Base-by-base conservation (phyloP, 2,329 filamentous ascomycete species). In the Colletotrichum coccodes region DNA sequence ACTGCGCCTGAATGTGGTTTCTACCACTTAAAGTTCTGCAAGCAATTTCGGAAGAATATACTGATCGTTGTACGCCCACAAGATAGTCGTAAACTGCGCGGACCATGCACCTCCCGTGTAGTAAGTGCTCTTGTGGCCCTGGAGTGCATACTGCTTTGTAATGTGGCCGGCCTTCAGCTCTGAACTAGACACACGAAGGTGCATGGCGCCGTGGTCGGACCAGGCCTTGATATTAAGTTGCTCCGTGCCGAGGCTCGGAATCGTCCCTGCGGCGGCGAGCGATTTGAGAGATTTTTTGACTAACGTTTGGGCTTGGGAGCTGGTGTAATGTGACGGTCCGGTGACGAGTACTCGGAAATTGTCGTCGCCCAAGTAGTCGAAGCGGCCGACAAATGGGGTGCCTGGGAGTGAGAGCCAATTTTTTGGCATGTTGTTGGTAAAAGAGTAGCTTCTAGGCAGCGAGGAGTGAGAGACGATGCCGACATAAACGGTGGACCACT, bases 41-140 rank as follows among this genome's bases (percentile, higher is more conserved):
- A 78, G 6, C 38, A 79, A 63, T 68, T 73, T 75, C 1, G 76
- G 75, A 18, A 79, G 38, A 9, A 79, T 44, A 1, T 46, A 69
- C 18, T 73, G 58, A 58, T 79, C 75, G 57, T 77, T 79, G 65
- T 74, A 79, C 26, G 74, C 73, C 79, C 79, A 81, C 14, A 80
- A 44, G 6, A 76, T 72, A 1, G 77, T 73, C 44, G 76, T 73
- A 57, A 79, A 79, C 58, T 80, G 76, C 21, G 72, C 72, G 6
- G 74, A 64, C 64, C 75, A 80, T 1, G 77, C 75, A 3, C 72
- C 79, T 0, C 79, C 81, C 0, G 82, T 81, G 61, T 79, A 83
- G 73, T 75, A 84, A 2, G 81, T 84, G n/a, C 74, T 77, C 11
- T 75, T 72, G 38, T 75, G 70, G 3, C 81, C 81, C 72, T 84